These are phyloP conservation scores for Sarcodon sp. DNA, from an alignment of 768 basidiomycete genomes.

Conservation along the genomic window DNA sequence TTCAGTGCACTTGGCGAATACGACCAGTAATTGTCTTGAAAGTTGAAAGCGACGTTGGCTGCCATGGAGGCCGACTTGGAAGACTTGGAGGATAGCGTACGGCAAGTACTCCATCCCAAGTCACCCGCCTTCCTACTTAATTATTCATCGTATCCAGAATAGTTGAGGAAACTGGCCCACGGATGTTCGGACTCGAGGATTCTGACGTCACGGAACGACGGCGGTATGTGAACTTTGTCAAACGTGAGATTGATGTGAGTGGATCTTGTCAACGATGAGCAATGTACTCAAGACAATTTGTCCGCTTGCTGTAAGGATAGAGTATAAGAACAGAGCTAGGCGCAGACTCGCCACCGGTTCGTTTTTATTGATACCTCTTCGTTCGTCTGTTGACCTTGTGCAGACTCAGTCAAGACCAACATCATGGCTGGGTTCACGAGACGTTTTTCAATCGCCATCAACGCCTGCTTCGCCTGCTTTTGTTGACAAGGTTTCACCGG, in stretches of 20 bases:
- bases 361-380: not conserved
- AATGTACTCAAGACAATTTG: not conserved
- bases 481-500: conserved; percentile 7
- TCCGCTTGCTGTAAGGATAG: conserved; percentile 37
- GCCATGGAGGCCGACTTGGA: conserved; percentile 80
- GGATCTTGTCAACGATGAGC: not conserved
- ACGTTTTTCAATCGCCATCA: not conserved
- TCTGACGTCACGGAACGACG: conserved; percentile 65
- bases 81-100: conserved; percentile 90
- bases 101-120: conserved; percentile 29
- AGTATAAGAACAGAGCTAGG: conserved; percentile 60
- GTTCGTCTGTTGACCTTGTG: not conserved
- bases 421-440: conserved; percentile 8
- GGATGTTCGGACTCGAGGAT: conserved; percentile 74
- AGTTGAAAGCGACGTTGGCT: conserved; percentile 65
- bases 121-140: not conserved
- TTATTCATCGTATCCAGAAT: conserved; percentile 33
- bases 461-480: conserved; percentile 1
- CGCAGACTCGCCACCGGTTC: conserved; percentile 10
- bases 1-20: not conserved
- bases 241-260: conserved; percentile 68
- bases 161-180: conserved; percentile 75
- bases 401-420: conserved; percentile 11
- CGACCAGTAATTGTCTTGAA: not conserved
- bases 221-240: conserved; percentile 64